Base-by-base conservation (phyloP, 768 basidiomycete genomes). In the Tricholoma bakamatsutake region DNA sequence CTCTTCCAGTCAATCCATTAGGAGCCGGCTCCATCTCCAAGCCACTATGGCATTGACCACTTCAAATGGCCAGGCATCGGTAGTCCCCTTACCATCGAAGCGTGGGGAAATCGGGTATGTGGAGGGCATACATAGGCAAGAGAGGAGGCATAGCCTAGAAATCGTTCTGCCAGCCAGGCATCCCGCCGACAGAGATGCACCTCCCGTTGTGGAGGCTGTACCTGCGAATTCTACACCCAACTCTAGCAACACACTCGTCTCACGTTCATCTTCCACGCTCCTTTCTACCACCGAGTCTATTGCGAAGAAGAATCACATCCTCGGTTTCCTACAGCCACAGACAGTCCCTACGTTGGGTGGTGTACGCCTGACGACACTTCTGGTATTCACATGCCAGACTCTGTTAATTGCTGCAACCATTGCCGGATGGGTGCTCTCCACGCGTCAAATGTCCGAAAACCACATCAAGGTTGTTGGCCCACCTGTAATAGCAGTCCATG, bases 101-200 rank as follows among this genome's bases (percentile, higher is more conserved):
- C 74, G 78, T 17, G 87, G 85, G 27, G 85, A 87, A 63, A 82
- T 88, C 51, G 85, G 85, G 18, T 88, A 73, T 63, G 57, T 72
- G 28, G 83, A 82, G 52, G 73, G 68, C 10, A 52, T 72, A 17
- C 73, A 73, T 53, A 66, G 60, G 33, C 59, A 61, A 33, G 52
- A 46, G 31, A 54, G 56, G 52, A 56, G 54, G 47, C 37, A 59
- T 42, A 65, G 53, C 31, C 59, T 67, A 27, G 61, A 67, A 54
- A 59, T 59, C 15, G 33, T 66, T 28, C 62, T 80, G 9, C 79
- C 78, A 18, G 72, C 66, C 10, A 70, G 76, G 24, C 81, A 83
- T 63, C 79, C 78, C 37, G 77, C 77, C 48, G 80, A 80, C 57
- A 64, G 73, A 62, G 67, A 71, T 48, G 40, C 45, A 10, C 35